Evolutionary conservation across 2,329 filamentous ascomycete genomes (phyloP), one percentile per base, ranked within the genome.

Genomic region (Ophiosphaerella herpotricha): DNA sequence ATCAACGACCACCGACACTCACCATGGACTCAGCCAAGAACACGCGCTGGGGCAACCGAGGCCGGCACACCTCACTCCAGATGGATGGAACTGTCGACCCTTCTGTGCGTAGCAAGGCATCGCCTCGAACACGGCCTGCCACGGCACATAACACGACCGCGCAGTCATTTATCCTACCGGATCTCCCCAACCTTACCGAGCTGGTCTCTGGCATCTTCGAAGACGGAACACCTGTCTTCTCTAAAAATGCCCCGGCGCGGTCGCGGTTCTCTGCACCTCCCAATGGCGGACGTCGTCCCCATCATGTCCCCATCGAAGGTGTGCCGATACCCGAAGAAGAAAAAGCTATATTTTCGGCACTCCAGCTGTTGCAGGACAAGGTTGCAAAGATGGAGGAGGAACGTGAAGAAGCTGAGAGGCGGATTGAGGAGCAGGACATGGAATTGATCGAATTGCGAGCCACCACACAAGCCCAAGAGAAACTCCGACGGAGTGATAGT

Each of bases 161-260:
- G 34, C 81, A 83, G 51, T 86, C 84, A 0, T 86, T 86, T 62
- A 76, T 83, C 42, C 75, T 87, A 4, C 84, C 84, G 2, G 82
- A 85, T 54, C 72, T 85, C 38, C 80, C 82, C 7, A 84, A 86
- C 57, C 76, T 85, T 49, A 85, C 82, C 5, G 83, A 86, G 60
- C 74, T 86, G 26, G 79, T 86, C 9, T 84, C 82, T 18, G 82
- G 82, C 45, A 75, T 80, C 1, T 82, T 81, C 54, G 77, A 81
- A 50, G 80, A 84, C 56, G 81, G 81, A 11, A 84, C 82, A 1
- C 82, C 82, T 0, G 76, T 83, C 11, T 81, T 84, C 65, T 75
- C 77, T 8, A 79, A 81, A 16, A 77, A 72, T 32, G 68, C 74
- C n/a, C 77, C 75, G 39, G 63, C 78, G 21, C 76, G 81, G 36